These are phyloP conservation scores for Paramecium caudatum DNA, from an alignment of 73 alveolate genomes.

Conservation along the genomic window DNA sequence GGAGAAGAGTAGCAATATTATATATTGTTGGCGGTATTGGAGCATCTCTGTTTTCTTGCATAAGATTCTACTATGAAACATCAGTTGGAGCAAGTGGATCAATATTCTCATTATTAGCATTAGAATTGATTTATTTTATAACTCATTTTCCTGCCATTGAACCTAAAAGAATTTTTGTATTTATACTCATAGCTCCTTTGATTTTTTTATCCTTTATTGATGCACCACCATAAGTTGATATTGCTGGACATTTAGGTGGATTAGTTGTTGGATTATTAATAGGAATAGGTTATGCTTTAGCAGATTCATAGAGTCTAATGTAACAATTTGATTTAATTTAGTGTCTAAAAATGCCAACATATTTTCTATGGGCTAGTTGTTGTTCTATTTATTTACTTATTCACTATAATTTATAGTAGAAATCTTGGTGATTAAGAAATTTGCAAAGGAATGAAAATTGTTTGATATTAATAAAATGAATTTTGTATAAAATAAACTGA, in stretches of 20 bases:
- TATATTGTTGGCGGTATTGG: constrained; percentile 76
- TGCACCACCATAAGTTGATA: constrained; percentile 66
- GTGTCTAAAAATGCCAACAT: neutral
- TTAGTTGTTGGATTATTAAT: constrained; percentile 26
- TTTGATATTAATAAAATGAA: constrained; percentile 41
- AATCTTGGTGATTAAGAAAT: constrained; percentile 39
- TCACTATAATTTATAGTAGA: neutral
- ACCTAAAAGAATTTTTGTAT: constrained; percentile 55
- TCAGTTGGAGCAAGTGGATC: constrained; percentile 79
- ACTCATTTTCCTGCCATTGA: constrained; percentile 66
- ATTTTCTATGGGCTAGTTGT: constrained; percentile 17
- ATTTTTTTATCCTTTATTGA: constrained; percentile 59
- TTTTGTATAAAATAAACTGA: constrained; percentile 30
- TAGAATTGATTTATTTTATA: constrained; percentile 70
- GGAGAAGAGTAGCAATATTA: constrained; percentile 63
- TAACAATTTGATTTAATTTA: neutral
- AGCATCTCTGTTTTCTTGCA: constrained; percentile 71
- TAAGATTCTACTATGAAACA: constrained; percentile 67
- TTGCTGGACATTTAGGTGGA: constrained; percentile 72
- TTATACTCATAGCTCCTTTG: constrained; percentile 48
- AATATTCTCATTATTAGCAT: constrained; percentile 69
- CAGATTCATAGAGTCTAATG: neutral
- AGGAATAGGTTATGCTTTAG: constrained; percentile 57
- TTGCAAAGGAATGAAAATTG: constrained; percentile 55
- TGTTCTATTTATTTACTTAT: neutral